Percentiles rank a stretch among this genome's conserved stretches.
Conservation (phyloP, 75 land plant genomes). For the Pinus tabuliformis region DNA sequence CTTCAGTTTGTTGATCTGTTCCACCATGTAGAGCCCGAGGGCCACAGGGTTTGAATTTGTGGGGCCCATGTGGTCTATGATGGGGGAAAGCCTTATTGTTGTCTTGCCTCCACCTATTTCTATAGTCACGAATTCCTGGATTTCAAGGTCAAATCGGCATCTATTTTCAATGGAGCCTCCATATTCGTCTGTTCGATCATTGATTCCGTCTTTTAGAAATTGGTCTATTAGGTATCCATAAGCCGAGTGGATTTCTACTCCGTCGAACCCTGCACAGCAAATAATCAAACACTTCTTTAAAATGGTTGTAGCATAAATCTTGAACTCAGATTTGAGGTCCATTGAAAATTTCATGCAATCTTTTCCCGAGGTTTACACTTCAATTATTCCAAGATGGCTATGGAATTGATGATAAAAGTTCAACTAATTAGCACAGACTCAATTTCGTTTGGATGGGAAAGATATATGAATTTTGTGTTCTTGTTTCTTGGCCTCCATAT, state of each 20-base stretch:
- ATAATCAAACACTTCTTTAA: too few species aligned
- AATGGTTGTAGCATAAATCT: too few species aligned
- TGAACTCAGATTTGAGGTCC: too few species aligned
- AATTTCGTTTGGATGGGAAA: too few species aligned
- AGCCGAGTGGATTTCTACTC: slow-evolving; percentile 80
- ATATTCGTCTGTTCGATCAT: slow-evolving; percentile 18
- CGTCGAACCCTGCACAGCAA: slow-evolving; percentile 69
- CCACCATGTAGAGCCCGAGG: slow-evolving; percentile 11
- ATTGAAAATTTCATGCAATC: too few species aligned
- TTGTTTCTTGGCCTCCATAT: too few species aligned
- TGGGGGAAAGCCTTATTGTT: slow-evolving; percentile 19
- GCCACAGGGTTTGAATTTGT: slow-evolving; percentile 14
- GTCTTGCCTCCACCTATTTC: slow-evolving; percentile 16
- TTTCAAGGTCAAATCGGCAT: slow-evolving; percentile 16
- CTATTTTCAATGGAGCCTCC: slow-evolving; percentile 20
- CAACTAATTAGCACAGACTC: too few species aligned
- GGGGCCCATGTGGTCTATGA: slow-evolving; percentile 22
- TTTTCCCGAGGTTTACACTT: too few species aligned
- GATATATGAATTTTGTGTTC: too few species aligned
- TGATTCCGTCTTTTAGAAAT: slow-evolving; percentile 36
- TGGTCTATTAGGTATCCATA: slow-evolving; percentile 92
- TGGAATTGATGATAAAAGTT: too few species aligned
- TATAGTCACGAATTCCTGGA: neutral
- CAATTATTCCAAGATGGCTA: too few species aligned
- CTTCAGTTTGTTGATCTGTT: slow-evolving; percentile 2